Base-by-base conservation (phyloP, 306 rosid species). In the Macrotyloma uniflorum region DNA sequence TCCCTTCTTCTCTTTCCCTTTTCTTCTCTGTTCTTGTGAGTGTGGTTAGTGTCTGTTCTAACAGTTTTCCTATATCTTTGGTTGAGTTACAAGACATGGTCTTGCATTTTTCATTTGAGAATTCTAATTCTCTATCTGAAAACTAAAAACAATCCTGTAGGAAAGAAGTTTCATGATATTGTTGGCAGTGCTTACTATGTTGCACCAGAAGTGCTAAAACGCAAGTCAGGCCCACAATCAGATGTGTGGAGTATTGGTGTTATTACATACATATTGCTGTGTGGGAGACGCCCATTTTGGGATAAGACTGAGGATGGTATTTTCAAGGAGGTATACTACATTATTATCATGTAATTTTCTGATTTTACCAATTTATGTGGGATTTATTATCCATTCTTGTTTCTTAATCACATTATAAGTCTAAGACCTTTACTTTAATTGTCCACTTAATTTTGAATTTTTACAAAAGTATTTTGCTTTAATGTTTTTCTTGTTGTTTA, bases 231-330 rank as follows among this genome's bases (percentile, higher is more conserved):
- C 70, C 97, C 97, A 53, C 92, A 93, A 78, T 90, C 97, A 19
- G 98, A 93, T 84, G 97, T 88, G 23, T 93, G 98, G 98, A 93
- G 98, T 73, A 91, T 93, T 74, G 98, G 98, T 63, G 97, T 93
- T 47, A 93, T 93, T 80, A 89, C 97, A 55, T 93, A 93, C 78
- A 91, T 93, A 82, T 88, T 93, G 86, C 91, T 93, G 54, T 90
- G 91, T 43, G 98, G 98, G 49, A 89, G 89, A 77, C 98, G 97
- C 23, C 98, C 98, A 12, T 93, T 93, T 79, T 93, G 98, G 98
- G 92, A 92, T 85, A 92, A 86, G 89, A 92, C 97, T 18, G 97
- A 92, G 83, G 97, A 92, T 85, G 97, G 97, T 76, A 92, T 92
- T 82, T 92, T 92, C 84, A 92, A 89, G 87, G 96, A 92, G 97